Percentiles rank a stretch among this genome's conserved stretches.
Evolutionary conservation across 2,329 filamentous ascomycete species (phyloP).

Genomic region (Talaromyces sp.): DNA sequence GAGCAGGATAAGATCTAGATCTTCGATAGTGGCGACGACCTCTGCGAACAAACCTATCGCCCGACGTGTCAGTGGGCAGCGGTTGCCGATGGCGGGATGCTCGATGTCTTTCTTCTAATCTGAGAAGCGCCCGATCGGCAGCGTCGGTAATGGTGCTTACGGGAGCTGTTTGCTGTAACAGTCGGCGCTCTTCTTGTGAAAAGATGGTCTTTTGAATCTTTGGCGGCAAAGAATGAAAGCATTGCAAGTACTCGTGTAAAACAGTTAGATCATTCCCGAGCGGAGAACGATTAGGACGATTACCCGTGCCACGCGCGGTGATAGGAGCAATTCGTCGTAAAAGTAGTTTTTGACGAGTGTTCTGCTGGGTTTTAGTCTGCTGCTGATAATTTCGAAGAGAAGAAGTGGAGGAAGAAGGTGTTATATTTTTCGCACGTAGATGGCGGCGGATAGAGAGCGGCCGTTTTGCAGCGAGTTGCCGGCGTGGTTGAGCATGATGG

Average conservation of each 20-base stretch:
- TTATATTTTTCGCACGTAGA: slow-evolving; percentile 14
- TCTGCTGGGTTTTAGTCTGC: neutral
- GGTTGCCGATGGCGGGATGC: slow-evolving; percentile 27
- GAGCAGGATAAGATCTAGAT: slow-evolving; percentile 1
- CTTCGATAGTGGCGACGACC: neutral
- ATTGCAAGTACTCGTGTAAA: slow-evolving; percentile 57
- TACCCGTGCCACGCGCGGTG: neutral
- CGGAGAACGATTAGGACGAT: neutral
- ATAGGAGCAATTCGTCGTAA: slow-evolving; percentile 2
- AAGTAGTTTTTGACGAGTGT: neutral
- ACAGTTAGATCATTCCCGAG: slow-evolving; percentile 32
- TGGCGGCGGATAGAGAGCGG: slow-evolving; percentile 8
- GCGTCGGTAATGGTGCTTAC: slow-evolving; percentile 53
- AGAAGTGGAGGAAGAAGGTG: slow-evolving; percentile 2
- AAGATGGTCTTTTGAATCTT: slow-evolving; percentile 69
- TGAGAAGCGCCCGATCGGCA: slow-evolving; percentile 56
- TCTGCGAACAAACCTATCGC: neutral
- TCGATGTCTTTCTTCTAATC: slow-evolving; percentile 39
- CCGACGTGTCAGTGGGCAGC: slow-evolving; percentile 1
- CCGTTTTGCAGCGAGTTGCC: slow-evolving; percentile 10
- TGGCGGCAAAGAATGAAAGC: slow-evolving; percentile 67
- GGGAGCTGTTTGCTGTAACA: slow-evolving; percentile 51
- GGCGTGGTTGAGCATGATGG: slow-evolving; percentile 25
- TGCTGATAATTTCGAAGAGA: slow-evolving; percentile 1
- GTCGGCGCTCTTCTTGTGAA: slow-evolving; percentile 64